Conservation (phyloP, 257 asterid species). For the Solanum gandarillasii region DNA sequence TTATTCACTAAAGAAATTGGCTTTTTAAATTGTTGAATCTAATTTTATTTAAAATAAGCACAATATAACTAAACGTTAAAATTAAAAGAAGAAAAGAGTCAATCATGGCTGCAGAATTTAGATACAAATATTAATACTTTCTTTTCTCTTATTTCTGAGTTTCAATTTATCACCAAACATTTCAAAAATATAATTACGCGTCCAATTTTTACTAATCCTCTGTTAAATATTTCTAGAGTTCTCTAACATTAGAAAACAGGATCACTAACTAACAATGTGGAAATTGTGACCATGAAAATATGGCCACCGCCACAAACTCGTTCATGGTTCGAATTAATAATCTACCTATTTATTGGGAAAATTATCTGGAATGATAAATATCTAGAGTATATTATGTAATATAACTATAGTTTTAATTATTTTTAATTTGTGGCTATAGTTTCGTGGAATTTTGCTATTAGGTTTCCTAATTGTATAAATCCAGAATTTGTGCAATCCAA, state of each 20-base stretch:
- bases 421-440: too few relatives aligned
- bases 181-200: background rate
- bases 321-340: background rate
- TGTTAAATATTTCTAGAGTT: background rate
- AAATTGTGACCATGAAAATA: background rate
- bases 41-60: background rate
- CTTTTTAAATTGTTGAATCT: background rate
- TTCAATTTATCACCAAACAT: background rate
- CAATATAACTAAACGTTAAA: background rate
- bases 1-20: background rate
- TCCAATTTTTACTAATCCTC: background rate
- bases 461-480: rapidly evolving
- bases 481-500: rapidly evolving
- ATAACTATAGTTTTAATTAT: too few relatives aligned
- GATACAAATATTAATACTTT: background rate
- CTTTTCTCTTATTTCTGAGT: background rate
- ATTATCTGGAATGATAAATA: background rate
- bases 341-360: background rate
- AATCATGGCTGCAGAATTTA: background rate
- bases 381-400: background rate
- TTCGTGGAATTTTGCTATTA: too few relatives aligned
- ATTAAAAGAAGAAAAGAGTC: background rate
- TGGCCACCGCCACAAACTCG: background rate
- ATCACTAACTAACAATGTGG: background rate
- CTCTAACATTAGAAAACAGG: background rate